Base-by-base conservation (phyloP, 176 grass and related monocot genomes). In the Triticum turgidum region DNA sequence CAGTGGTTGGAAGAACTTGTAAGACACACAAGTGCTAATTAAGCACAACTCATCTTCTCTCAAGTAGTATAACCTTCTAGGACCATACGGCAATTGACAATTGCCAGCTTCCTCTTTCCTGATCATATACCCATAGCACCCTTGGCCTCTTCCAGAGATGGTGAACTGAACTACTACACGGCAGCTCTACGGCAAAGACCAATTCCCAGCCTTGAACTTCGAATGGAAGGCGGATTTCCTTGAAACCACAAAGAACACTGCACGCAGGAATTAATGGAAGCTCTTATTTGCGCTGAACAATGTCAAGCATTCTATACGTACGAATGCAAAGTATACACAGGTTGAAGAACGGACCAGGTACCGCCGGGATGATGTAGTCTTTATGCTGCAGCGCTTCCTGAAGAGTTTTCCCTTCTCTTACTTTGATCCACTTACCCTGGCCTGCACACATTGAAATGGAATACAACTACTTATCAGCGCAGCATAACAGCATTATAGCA, bases 221-320 rank as follows among this genome's bases (percentile, higher is more conserved):
- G 84, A 86, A 59, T 98, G 94, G 42, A 96, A 98, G 39, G 61
- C 41, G 7, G 96, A 92, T 65, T 94, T 98, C 29, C 94, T 94
- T 20, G 96, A 98, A 32, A 98, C 90, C 27, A 94, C 93, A 83
- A 89, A 98, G 81, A 98, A 96, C 49, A 98, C 93, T 98, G 92
- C 85, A 92, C 1, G 78, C 0, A 37, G 7, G 88, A 22, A 81
- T 17, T 17, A 24, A 38, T 30, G 13, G 12, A 17, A 61, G 6
- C 35, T 54, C 10, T 44, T 30, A 30, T 21, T 21, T 32, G 8
- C 24, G 52, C 17, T 2, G 11, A 61, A 52, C 33, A 83, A 41
- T 65, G 47, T 0, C 52, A 13, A 4, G 44, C 44, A 4, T 47
- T 47, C 0, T 47, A 18, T 5, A 77, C 39, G 54, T 73, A 83